Evolutionary conservation across 129 eudicot genomes (phyloP), one percentile per base, ranked within the genome.

Genomic region (Erigeron canadensis): DNA sequence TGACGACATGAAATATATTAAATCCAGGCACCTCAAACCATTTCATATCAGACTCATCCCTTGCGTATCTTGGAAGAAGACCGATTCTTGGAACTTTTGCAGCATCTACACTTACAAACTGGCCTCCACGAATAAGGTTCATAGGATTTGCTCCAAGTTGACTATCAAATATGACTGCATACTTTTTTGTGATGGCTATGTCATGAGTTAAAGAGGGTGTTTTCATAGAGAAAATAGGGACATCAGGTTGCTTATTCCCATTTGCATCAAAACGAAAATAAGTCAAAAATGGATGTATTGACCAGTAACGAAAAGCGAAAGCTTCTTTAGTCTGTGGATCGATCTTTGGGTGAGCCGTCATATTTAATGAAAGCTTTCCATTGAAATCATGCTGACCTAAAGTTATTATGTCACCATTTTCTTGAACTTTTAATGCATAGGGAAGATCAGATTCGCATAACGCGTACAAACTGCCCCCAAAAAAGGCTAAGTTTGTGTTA

Each of bases 181-280:
- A 70, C 28, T 69, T 77, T 17, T 62, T 61, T 4, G 81, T 77
- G 55, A 77, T 70, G 5, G 81, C 81, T 34, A 77, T 70, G 71
- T 77, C 81, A 50, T 77, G 81, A 51, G 71, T 69, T 48, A 77
- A 53, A 4, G 81, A 69, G 21, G 76, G 81, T 10, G 17, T 58
- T 15, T 42, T 39, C 81, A 77, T 77, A 15, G 71, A 67, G 71
- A 67, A 67, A 17, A 67, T 67, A 7, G 71, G 71, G 9, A 67
- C 58, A 53, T 67, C 71, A 50, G 58, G 58, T 67, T 67, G 71
- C 53, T 67, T 67, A 18, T 50, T 39, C 9, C 71, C 71, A 50
- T 28, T 11, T 43, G 12, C 53, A 50, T 67, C 71, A 13, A 68
- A 68, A 4, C 62, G 61, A 38, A 68, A 68, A 22, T 21, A 48